Evolutionary conservation across 495 filamentous ascomycete species (phyloP), one percentile per base, ranked within the genome.

Genomic region (Podospora didyma): DNA sequence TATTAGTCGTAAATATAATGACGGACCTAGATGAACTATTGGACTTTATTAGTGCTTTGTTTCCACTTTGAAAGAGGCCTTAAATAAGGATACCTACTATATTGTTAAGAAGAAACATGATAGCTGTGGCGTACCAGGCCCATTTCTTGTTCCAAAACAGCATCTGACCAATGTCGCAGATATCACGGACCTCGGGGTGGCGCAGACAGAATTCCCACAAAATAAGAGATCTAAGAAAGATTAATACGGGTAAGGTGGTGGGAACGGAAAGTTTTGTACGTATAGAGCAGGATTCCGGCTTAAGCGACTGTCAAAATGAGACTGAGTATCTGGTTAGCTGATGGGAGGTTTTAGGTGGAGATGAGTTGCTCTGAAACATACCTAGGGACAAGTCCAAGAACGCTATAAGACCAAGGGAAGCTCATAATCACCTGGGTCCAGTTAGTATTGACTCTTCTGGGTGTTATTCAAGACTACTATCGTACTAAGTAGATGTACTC

Each of bases 91-190:
- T 31, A 60, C 93, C 90, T 69, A 94, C 92, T 11, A 89, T 96
- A 61, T 96, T 96, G 77, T 96, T 96, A 56, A 94, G 68, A 26
- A 96, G 69, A 71, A 96, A 96, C 90, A 95, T 93, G 62, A 88
- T 73, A 2, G 89, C 90, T 0, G 90, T 96, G 41, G 82, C 75
- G 71, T 86, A 96, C 88, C 89, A 96, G 0, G 85, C 90, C 77
- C 84, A 85, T 57, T 79, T 82, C 64, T 87, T 83, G 60, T 83
- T 80, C 82, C 86, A 92, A 73, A 92, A 94, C 10, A 96, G 77
- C 79, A 89, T 88, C 69, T 94, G 89, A 16, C 90, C 90, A 64
- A 96, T 89, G 66, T 96, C 90, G 64, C 90, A 96, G 19, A 96
- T 88, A 73, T 96, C 90, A 60, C 88, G 85, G 37, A 93, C 82